phyloP scores from a whole-genome alignment of 306 rosid species.

The Prunus armeniaca region DNA sequence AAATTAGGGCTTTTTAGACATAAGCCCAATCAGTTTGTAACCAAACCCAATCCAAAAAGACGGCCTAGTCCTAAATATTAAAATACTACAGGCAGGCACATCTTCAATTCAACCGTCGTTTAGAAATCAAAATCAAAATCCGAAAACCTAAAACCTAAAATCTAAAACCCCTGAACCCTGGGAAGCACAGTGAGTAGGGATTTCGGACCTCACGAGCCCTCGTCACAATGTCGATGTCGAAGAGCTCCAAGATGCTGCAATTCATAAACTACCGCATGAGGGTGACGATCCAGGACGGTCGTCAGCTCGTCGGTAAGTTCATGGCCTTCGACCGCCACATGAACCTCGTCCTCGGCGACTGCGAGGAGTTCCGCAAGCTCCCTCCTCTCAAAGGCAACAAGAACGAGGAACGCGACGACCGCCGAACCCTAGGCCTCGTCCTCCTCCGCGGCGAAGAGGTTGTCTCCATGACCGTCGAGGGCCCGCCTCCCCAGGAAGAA shows the following conservation, averaged over 20 bases:
- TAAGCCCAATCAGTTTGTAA: too few species aligned
- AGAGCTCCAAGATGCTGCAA: slow-evolving; percentile 99
- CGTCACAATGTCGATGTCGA: slow-evolving; percentile 90
- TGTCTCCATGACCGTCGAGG: slow-evolving; percentile 96
- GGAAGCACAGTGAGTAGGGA: not conserved
- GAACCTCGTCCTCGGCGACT: slow-evolving; percentile 96
- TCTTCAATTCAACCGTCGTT: too few species aligned
- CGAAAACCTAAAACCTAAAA: not conserved
- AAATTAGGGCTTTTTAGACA: too few species aligned
- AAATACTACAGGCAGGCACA: too few species aligned
- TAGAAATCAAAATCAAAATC: too few species aligned
- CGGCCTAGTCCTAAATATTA: too few species aligned
- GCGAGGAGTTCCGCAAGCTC: slow-evolving; percentile 97
- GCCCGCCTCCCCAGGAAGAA: slow-evolving; percentile 95
- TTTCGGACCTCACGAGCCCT: too few species aligned
- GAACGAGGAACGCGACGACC: slow-evolving; percentile 81
- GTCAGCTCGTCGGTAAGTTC: slow-evolving; percentile 93
- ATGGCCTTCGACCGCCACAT: slow-evolving; percentile 99
- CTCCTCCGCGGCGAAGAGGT: slow-evolving; percentile 99
- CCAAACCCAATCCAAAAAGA: too few species aligned
- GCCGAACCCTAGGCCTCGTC: slow-evolving; percentile 94
- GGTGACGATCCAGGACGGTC: slow-evolving; percentile 94
- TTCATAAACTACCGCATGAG: slow-evolving; percentile 93
- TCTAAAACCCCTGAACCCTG: not conserved
- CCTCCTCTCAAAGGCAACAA: slow-evolving; percentile 89